phyloP scores from a whole-genome alignment of 371 early-diverging fungal species.

The Actinomortierella wolfii region DNA sequence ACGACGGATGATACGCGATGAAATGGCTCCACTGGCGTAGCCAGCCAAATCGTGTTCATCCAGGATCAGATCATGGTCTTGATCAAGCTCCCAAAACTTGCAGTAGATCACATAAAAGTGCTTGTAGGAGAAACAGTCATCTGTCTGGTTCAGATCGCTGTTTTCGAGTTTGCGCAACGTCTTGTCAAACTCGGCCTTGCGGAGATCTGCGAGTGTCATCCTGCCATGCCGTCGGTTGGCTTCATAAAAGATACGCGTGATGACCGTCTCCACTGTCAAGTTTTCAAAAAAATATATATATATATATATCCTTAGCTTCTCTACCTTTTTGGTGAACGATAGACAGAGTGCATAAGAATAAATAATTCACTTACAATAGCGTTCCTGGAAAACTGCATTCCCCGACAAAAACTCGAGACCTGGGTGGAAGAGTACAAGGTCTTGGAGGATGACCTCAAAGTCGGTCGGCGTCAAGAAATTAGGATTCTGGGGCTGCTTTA shows the following conservation, averaged over 20 bases:
- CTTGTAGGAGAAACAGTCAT: conserved; percentile 90
- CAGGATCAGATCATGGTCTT: conserved; percentile 74
- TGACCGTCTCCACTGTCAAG: conserved; percentile 72
- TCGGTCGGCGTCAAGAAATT: conserved; percentile 43
- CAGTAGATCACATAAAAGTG: conserved; percentile 97
- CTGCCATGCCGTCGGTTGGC: conserved; percentile 69
- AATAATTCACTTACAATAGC: conserved; percentile 65
- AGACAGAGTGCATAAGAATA: conserved; percentile 2
- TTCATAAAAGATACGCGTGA: conserved; percentile 81
- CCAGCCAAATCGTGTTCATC: conserved; percentile 64
- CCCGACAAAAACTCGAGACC: conserved; percentile 83
- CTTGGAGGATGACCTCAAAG: conserved; percentile 50
- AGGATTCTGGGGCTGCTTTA: conserved; percentile 24
- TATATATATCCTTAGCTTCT: neutral
- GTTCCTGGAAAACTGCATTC: conserved; percentile 80
- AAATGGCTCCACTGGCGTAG: conserved; percentile 68
- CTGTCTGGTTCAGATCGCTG: conserved; percentile 71
- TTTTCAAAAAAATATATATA: neutral
- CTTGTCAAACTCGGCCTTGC: conserved; percentile 57
- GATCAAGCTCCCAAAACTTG: conserved; percentile 92
- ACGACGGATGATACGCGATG: conserved; percentile 60
- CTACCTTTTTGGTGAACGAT: neutral
- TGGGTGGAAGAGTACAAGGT: conserved; percentile 78
- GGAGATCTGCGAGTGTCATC: conserved; percentile 78
- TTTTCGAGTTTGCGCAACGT: conserved; percentile 67